These are phyloP conservation scores for Phylloporus sp. DNA, from an alignment of 768 basidiomycete genomes.

Conservation along the genomic window DNA sequence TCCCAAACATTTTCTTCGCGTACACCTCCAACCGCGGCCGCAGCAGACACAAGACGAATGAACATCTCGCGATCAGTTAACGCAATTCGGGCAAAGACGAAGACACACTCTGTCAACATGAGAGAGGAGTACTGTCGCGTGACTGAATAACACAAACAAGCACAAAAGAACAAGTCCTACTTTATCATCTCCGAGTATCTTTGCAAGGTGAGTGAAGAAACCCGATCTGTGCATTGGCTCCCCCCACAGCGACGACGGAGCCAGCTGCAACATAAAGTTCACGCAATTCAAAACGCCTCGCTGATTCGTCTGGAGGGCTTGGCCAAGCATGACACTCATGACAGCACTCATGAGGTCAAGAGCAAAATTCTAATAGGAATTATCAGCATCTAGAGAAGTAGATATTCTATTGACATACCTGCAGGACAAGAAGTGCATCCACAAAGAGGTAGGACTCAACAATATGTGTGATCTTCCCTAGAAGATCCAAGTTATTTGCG, in stretches of 20 bases:
- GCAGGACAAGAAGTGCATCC: constrained; percentile 56
- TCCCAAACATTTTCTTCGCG: constrained; percentile 60
- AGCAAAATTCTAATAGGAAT: constrained; percentile 44
- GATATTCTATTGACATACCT: constrained; percentile 41
- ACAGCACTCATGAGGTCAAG: constrained; percentile 57
- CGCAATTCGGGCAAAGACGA: constrained; percentile 70
- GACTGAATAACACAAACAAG: constrained; percentile 6
- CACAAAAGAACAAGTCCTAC: constrained; percentile 35
- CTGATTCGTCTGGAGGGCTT: constrained; percentile 50
- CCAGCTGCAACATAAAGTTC: constrained; percentile 57
- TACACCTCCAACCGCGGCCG: constrained; percentile 44
- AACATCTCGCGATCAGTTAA: constrained; percentile 66
- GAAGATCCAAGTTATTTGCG: constrained; percentile 64
- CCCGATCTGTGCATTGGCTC: constrained; percentile 70
- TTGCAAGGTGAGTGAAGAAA: constrained; percentile 62
- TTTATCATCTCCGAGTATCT: constrained; percentile 61
- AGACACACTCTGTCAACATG: constrained; percentile 63
- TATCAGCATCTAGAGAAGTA: background rate
- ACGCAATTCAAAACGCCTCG: constrained; percentile 61
- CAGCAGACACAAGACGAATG: constrained; percentile 62
- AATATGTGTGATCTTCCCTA: constrained; percentile 64
- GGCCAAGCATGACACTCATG: constrained; percentile 46
- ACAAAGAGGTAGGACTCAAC: constrained; percentile 79
- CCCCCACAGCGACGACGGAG: constrained; percentile 66
- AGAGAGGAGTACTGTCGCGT: constrained; percentile 26